Evolutionary conservation across 768 basidiomycete species (phyloP).

Genomic region (Dentipellis sp.): DNA sequence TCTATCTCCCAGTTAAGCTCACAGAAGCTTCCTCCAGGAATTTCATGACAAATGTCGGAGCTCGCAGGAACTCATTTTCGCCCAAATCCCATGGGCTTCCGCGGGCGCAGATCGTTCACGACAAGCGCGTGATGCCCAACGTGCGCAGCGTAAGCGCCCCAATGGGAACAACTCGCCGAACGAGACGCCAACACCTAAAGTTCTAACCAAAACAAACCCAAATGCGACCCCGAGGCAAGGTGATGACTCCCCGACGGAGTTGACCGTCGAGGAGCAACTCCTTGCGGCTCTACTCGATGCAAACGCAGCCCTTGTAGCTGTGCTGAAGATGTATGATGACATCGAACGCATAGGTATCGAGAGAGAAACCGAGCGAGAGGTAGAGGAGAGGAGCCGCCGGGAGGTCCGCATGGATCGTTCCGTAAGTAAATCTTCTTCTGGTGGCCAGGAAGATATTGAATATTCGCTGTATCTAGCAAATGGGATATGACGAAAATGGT

Average conservation of each 20-base stretch:
- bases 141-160: constrained; percentile 7
- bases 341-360: constrained; percentile 55
- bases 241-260: constrained; percentile 25
- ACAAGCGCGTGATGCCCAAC: constrained; percentile 10
- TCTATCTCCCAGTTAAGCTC: neutral
- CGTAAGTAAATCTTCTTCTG: constrained; percentile 31
- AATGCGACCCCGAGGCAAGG: constrained; percentile 1
- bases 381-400: constrained; percentile 61
- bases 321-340: constrained; percentile 70
- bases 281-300: constrained; percentile 65
- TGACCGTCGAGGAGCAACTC: constrained; percentile 67
- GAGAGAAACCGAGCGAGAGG: constrained; percentile 45
- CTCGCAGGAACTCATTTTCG: constrained; percentile 77
- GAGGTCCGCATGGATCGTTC: constrained; percentile 58
- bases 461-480: constrained; percentile 19
- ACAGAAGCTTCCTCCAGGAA: constrained; percentile 44
- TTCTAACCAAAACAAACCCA: neutral
- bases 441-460: constrained; percentile 4
- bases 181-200: neutral
- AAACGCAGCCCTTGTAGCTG: constrained; percentile 61
- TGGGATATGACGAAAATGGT: constrained; percentile 29
- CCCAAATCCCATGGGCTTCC: constrained; percentile 88
- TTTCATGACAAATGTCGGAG: constrained; percentile 70
- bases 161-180: constrained; percentile 7
- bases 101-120: constrained; percentile 72